Conservation (phyloP, 176 grass and related monocot species). For the Oryza punctata region DNA sequence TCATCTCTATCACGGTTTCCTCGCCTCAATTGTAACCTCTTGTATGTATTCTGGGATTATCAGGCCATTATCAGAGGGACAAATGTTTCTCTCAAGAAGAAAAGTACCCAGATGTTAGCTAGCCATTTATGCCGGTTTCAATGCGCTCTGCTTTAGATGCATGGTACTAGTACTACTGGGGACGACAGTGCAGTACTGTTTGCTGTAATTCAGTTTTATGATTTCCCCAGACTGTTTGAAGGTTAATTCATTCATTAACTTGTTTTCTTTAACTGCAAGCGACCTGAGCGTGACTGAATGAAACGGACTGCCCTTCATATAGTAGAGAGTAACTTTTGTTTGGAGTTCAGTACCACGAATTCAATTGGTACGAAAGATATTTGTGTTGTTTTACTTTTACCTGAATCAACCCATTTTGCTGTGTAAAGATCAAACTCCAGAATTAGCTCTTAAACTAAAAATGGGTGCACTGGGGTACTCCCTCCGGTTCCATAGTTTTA, state of each 20-base stretch:
- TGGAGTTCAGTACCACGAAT: neutral
- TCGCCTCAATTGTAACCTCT: neutral
- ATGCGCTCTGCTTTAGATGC: constrained; percentile 36
- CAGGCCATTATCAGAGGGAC: neutral
- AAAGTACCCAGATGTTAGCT: neutral
- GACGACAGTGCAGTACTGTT: neutral
- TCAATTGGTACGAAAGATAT: neutral
- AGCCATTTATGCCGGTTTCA: constrained; percentile 38
- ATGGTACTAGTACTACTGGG: neutral
- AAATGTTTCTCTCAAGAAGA: neutral
- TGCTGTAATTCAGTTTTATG: neutral
- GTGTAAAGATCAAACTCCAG: neutral
- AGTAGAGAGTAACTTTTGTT: constrained; percentile 9
- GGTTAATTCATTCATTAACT: constrained; percentile 17
- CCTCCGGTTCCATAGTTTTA: too few species aligned
- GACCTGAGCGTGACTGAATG: neutral
- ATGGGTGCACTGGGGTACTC: neutral
- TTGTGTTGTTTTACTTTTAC: constrained; percentile 2
- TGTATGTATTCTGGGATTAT: neutral
- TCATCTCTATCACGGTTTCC: too few species aligned
- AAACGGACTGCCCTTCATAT: neutral
- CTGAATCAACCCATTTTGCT: neutral
- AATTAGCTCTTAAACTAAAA: neutral
- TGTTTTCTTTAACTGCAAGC: constrained; percentile 21
- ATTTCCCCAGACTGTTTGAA: neutral